Base-by-base conservation (phyloP, 1,139 yeast genomes). In the Geotrichum carabidarum region DNA sequence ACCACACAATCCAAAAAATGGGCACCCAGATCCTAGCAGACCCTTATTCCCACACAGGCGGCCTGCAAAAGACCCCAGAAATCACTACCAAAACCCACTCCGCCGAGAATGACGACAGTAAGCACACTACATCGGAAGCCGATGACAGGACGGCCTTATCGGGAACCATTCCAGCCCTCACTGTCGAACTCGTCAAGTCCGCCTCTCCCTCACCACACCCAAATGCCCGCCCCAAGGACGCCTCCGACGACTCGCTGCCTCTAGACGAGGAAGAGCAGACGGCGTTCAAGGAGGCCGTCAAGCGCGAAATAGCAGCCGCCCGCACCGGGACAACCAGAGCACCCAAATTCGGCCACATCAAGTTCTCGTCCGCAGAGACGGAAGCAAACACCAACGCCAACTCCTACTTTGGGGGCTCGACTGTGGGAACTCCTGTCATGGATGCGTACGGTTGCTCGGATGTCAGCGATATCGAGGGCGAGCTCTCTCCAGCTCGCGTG, bases 321-420 rank as follows among this genome's bases (percentile, higher is more conserved):
- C 32, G 27, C 9, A 11, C 6, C 12, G 47, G 42, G 11, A 45
- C 8, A 17, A 45, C 49, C 11, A 30, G 22, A 11, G 49, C 49
- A 14, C 41, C 34, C n/a, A 45, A 36, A 42, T 34, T 42, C 15
- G 15, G 31, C 15, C 51, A 53, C 32, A 48, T 53, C 31, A 48
- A 48, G 15, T 53, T 53, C 36, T 32, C 52, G 9, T 48, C 55
- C 5, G 52, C 52, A n/a, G 55, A 48, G 31, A 53, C 55, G 5
- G 55, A 53, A 40, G 52, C 55, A 4, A 53, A 53, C 35, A 53
- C 55, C 3, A 53, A 53, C 31, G 55, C 55, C 17, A 53, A 53
- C 44, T 53, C 55, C 2, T 53, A 53, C 46, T 53, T 53, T 44
- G 51, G 51, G 18, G 43, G 50, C 18, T 18, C 50, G 4, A 35